Evolutionary conservation across 2,329 filamentous ascomycete species (phyloP), one percentile per base, ranked within the genome.

Genomic region (Diaporthe citrichinensis): DNA sequence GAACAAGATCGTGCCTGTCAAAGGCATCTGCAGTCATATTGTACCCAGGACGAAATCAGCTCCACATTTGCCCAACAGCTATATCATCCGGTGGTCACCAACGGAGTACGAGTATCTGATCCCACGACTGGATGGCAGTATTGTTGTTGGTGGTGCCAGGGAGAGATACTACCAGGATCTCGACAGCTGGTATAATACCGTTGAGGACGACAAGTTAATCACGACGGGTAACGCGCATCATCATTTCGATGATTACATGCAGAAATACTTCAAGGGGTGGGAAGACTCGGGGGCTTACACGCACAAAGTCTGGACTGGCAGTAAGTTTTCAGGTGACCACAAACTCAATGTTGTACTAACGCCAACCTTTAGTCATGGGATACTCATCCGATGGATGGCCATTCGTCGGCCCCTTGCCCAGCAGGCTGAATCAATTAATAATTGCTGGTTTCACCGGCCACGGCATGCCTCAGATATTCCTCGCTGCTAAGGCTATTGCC

Each of bases 371-470:
- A 84, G 85, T 87, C 14, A 86, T 86, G 84, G 86, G 85, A 1
- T 85, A 85, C 62, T 86, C 83, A 0, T 80, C 81, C 0, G 87
- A 89, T 75, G 81, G 79, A 0, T 77, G 84, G 23, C 87, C 88
- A 0, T 84, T 85, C n/a, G 79, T 90, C 1, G 87, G 88, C 0
- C 77, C 78, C 0, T 81, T 90, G 0, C 87, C 87, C 0, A 83
- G 80, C 0, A 83, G 82, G 62, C 73, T 81, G 2, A 83, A 82
- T 8, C 84, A 87, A 76, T 87, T 84, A 62, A 81, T 90, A n/a
- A 79, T 87, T 31, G 87, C 85, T 0, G 88, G 88, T 0, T 90
- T 89, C 76, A 86, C 84, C 41, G 88, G 88, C 0, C 87, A 89
- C 73, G 88, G 88, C 0, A 90, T 90, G 87, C 84, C 86, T 0